phyloP scores from a whole-genome alignment of 1,139 yeast species.

The Taphrina confusa region DNA sequence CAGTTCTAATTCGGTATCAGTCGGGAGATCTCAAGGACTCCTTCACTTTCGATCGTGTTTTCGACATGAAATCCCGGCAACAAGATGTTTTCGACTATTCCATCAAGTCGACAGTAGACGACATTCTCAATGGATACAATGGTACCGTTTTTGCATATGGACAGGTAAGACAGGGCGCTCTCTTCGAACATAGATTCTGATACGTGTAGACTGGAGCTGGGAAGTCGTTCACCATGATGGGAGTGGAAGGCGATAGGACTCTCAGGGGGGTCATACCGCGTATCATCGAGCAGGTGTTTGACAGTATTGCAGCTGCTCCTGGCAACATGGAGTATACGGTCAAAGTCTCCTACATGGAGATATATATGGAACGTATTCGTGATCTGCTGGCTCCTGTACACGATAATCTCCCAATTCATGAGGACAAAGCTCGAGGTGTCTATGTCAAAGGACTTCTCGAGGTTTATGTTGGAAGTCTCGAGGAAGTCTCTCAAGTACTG shows the following conservation, averaged over 20 bases:
- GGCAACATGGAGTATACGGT: slow-evolving; percentile 66
- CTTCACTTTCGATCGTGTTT: slow-evolving; percentile 70
- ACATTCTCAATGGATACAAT: slow-evolving; percentile 71
- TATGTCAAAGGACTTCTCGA: slow-evolving; percentile 69
- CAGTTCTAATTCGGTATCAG: slow-evolving; percentile 25
- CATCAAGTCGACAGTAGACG: slow-evolving; percentile 58
- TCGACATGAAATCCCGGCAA: slow-evolving; percentile 56
- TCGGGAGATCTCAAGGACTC: slow-evolving; percentile 47
- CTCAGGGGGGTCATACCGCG: slow-evolving; percentile 70
- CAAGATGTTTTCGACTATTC: slow-evolving; percentile 64
- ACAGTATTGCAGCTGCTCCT: slow-evolving; percentile 55
- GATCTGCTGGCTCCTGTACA: slow-evolving; percentile 55
- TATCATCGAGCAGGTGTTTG: slow-evolving; percentile 66
- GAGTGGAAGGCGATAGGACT: slow-evolving; percentile 52
- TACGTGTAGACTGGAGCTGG: slow-evolving; percentile 72
- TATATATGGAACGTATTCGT: slow-evolving; percentile 72
- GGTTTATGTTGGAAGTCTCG: slow-evolving; percentile 59
- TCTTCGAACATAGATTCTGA: too few relatives aligned
- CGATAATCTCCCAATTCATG: slow-evolving; percentile 59
- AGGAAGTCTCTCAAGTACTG: slow-evolving; percentile 62
- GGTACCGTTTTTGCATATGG: slow-evolving; percentile 87
- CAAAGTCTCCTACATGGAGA: slow-evolving; percentile 75
- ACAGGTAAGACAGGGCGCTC: too few relatives aligned
- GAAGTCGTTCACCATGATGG: slow-evolving; percentile 83
- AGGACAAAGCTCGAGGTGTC: slow-evolving; percentile 65